These are phyloP conservation scores for Aspergillus nanangensis DNA, from an alignment of 495 filamentous ascomycete species.

Conservation along the genomic window DNA sequence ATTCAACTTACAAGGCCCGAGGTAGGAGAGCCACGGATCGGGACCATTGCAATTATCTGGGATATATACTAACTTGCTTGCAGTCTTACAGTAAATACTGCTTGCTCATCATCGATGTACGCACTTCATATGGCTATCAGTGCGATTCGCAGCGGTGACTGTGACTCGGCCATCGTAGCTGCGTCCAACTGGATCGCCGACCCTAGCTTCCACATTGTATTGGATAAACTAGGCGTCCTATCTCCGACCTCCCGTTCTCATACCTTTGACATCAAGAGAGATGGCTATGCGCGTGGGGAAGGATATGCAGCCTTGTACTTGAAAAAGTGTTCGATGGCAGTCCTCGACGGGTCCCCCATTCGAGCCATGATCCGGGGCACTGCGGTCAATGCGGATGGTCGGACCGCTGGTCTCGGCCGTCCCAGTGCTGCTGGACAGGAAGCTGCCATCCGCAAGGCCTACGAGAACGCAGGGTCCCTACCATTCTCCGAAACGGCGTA, in stretches of 20 bases:
- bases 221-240: slow-evolving; percentile 12
- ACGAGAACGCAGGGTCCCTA: slow-evolving; percentile 14
- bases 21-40: not conserved
- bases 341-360: slow-evolving; percentile 27
- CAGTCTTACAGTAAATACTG: slow-evolving; percentile 28
- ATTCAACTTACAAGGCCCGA: not conserved
- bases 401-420: not conserved
- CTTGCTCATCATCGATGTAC: slow-evolving; percentile 30
- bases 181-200: slow-evolving; percentile 31
- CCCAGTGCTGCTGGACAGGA: not conserved
- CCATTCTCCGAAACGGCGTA: slow-evolving; percentile 8
- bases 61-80: not conserved
- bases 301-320: slow-evolving; percentile 24
- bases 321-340: slow-evolving; percentile 20
- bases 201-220: slow-evolving; percentile 18
- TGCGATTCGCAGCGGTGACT: slow-evolving; percentile 26
- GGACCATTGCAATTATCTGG: slow-evolving; percentile 27
- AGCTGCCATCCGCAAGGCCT: slow-evolving; percentile 16
- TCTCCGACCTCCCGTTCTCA: slow-evolving; percentile 31
- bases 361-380: slow-evolving; percentile 31
- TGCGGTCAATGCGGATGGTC: slow-evolving; percentile 24
- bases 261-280: slow-evolving; percentile 53
- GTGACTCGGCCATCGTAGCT: slow-evolving; percentile 29
- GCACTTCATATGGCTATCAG: slow-evolving; percentile 23
- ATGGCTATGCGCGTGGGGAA: slow-evolving; percentile 61